Base-by-base conservation (phyloP, 306 rosid species). In the Quercus aquifolioides region DNA sequence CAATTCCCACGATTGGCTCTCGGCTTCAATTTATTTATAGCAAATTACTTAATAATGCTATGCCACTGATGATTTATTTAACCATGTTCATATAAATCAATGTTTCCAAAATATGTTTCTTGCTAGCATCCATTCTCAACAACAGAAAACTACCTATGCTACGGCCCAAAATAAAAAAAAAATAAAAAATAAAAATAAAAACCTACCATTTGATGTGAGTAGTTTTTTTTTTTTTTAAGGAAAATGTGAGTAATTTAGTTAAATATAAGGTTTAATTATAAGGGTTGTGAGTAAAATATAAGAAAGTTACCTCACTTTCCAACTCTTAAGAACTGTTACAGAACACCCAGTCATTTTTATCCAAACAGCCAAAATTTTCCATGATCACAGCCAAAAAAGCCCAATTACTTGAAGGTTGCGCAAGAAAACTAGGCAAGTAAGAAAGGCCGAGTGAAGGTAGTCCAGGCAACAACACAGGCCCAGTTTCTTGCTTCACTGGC, bases 281-380 rank as follows among this genome's bases (percentile, higher is more conserved):
- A 35, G 2, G 41, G 8, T 35, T 30, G 4, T 38, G 19, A 56
- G 1, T 21, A 0, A 75, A 60, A 5, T 13, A 43, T 2, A 43
- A 21, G n/a, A 41, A 76, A 33, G 30, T 77, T 73, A 81, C 90
- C 84, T 76, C 82, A 49, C 25, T 64, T 73, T 87, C 88, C 58
- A 87, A 67, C 26, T 82, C 81, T 55, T 84, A 73, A 21, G 80
- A 83, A 38, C 78, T 59, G 69, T 86, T 83, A 6, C 85, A 83
- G 75, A 84, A 79, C 1, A 76, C 73, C 86, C 86, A 82, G 55
- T 79, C 88, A 84, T 74, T 79, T 2, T 76, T 78, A 55, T 84
- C 75, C 58, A 79, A 63, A 15, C 14, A 52, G 54, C 30, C 25
- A 70, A 76, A 62, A 35, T 60, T 1, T 2, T 82, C 84, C 85